phyloP scores from a whole-genome alignment of 2,329 filamentous ascomycete genomes.

The Hypomyces rosellus region DNA sequence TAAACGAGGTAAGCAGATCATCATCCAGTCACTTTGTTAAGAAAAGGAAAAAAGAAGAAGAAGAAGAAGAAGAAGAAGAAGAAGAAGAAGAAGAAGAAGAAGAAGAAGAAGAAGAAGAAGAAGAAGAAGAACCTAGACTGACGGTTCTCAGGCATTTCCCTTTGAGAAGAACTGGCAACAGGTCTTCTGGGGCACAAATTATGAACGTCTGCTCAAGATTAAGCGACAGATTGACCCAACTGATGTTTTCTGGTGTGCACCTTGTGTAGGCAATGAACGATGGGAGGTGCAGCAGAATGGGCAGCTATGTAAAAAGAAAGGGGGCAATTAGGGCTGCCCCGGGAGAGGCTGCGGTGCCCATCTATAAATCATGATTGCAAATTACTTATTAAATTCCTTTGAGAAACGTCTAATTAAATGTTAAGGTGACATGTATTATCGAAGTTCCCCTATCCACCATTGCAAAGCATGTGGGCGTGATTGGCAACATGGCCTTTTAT shows the following conservation, averaged over 20 bases:
- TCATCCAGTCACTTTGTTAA: rapidly evolving
- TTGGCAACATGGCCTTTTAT: no score
- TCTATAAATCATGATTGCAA: no score
- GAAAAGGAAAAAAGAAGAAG: no score
- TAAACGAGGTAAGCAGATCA: constrained; percentile 36
- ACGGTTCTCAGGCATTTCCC: constrained; percentile 23
- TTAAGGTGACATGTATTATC: no score
- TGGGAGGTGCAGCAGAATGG: constrained; percentile 26
- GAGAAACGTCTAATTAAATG: no score
- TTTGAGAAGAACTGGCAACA: constrained; percentile 33
- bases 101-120: no score
- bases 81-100: no score
- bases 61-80: no score
- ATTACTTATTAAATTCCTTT: no score
- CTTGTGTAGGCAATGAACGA: constrained; percentile 40
- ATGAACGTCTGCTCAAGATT: constrained; percentile 35
- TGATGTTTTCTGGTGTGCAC: constrained; percentile 43
- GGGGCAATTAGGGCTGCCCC: neutral
- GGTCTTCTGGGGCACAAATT: constrained; percentile 41
- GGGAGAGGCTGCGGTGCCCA: no score
- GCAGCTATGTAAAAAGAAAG: constrained; percentile 18
- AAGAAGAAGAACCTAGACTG: neutral
- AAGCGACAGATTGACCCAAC: constrained; percentile 41
- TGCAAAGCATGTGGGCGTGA: no score
- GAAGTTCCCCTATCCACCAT: no score